Conservation (phyloP, 2,329 filamentous ascomycete species). For the Ceratocystis lukuohia region DNA sequence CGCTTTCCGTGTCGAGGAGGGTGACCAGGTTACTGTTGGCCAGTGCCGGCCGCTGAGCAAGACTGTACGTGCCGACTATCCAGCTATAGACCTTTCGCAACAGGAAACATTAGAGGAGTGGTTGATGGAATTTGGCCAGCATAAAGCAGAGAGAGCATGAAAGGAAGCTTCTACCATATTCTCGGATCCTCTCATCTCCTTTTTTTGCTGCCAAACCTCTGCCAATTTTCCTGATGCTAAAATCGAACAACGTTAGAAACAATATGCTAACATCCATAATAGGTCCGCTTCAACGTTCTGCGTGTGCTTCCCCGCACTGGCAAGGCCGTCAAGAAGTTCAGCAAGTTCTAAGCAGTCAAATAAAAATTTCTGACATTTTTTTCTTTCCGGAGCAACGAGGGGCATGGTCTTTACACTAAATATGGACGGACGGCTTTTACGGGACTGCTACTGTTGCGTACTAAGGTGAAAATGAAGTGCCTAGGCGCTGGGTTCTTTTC, state of each 20-base stretch:
- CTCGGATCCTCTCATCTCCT: neutral
- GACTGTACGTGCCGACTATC: conserved; percentile 59
- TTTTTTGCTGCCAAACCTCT: neutral
- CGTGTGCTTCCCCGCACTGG: conserved; percentile 94
- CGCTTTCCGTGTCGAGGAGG: conserved; percentile 99
- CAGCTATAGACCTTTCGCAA: neutral
- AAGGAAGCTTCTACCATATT: neutral
- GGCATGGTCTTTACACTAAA: conserved; percentile 28
- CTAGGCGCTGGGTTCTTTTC: conserved; percentile 18
- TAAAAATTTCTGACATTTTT: conserved; percentile 34
- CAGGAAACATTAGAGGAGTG: neutral
- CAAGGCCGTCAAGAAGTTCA: conserved; percentile 95
- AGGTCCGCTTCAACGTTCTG: conserved; percentile 99
- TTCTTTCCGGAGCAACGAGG: conserved; percentile 32
- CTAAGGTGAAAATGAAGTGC: conserved; percentile 20
- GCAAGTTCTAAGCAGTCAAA: conserved; percentile 71
- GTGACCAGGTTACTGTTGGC: conserved; percentile 98
- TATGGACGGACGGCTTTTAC: conserved; percentile 21
- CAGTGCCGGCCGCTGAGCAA: conserved; percentile 99
- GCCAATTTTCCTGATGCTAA: neutral
- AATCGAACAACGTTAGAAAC: neutral
- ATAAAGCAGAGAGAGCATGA: neutral
- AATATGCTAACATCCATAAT: conserved; percentile 18
- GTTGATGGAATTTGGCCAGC: neutral
- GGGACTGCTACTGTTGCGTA: conserved; percentile 16